Evolutionary conservation across 208 protist genomes (phyloP).

Genomic region (Acanthamoeba triangularis): DNA sequence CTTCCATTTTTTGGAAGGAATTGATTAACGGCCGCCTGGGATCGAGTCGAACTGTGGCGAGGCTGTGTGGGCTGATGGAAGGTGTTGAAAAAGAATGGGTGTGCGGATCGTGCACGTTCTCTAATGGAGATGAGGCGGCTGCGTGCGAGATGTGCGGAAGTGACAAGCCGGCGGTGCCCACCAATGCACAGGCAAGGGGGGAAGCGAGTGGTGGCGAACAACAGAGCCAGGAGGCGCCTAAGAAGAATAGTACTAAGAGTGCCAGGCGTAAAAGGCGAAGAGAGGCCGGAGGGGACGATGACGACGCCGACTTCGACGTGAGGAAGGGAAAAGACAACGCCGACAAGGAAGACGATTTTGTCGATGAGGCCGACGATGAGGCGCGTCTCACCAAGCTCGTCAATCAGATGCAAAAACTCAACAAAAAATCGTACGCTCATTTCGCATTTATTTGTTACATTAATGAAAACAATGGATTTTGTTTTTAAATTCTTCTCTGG

Average conservation of each 20-base stretch:
- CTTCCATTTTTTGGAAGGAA: neutral
- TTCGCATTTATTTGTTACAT: neutral
- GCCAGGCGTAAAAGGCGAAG: neutral
- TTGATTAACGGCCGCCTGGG: too few species aligned
- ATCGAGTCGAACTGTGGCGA: constrained; percentile 76
- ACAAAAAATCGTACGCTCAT: constrained; percentile 33
- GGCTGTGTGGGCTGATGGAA: constrained; percentile 76
- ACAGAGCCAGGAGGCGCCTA: neutral
- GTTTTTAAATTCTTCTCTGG: neutral
- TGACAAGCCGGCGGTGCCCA: neutral
- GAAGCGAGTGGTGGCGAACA: too few species aligned
- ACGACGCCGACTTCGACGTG: neutral
- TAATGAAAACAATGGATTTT: neutral
- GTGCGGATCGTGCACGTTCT: constrained; percentile 71
- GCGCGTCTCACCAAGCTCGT: neutral
- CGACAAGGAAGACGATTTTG: neutral
- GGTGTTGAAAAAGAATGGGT: constrained; percentile 87
- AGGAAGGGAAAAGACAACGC: neutral
- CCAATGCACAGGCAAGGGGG: neutral
- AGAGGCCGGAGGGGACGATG: neutral
- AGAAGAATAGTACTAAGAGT: neutral
- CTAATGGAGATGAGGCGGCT: neutral
- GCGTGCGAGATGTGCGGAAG: neutral
- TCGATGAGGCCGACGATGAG: neutral
- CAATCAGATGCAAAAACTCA: neutral